phyloP scores from a whole-genome alignment of 2,329 filamentous ascomycete species.

The Trichoderma atrobrunneum region DNA sequence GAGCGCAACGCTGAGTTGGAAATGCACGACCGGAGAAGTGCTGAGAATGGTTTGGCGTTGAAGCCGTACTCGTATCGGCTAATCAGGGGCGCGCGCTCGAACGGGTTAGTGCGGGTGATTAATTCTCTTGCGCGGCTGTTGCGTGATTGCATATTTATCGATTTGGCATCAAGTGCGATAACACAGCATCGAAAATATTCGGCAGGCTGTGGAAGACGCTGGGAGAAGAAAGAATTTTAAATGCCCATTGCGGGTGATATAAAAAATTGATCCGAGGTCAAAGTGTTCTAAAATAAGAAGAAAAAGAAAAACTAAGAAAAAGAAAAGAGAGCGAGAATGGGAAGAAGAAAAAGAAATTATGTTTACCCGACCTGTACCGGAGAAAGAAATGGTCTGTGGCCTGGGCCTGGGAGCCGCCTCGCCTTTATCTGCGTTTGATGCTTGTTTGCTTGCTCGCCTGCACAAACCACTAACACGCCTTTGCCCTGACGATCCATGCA shows the following conservation, averaged over 20 bases:
- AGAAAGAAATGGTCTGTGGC: neutral
- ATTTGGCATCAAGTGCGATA: neutral
- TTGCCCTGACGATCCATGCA: neutral
- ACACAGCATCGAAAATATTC: neutral
- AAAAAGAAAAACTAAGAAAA: neutral
- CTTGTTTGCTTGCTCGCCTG: neutral
- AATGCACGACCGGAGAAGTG: constrained; percentile 1
- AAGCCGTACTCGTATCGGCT: constrained; percentile 5
- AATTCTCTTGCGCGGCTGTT: neutral
- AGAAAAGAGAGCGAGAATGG: neutral
- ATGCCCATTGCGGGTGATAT: neutral
- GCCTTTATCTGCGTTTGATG: constrained; percentile 11
- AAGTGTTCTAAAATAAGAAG: neutral
- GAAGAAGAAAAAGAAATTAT: neutral
- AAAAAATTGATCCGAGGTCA: neutral
- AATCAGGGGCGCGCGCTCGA: constrained; percentile 22
- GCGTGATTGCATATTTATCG: constrained; percentile 3
- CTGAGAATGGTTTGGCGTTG: constrained; percentile 17
- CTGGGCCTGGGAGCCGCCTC: constrained; percentile 1
- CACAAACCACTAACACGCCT: neutral
- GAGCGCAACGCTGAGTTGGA: constrained; percentile 14
- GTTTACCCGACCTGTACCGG: neutral
- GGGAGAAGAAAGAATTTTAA: neutral
- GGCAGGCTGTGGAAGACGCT: neutral
- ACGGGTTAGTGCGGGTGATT: constrained; percentile 17